A percentile compares a stretch with the other conserved stretches of the same genome.
Evolutionary conservation across 768 basidiomycete genomes (phyloP).

Genomic region (Mycena latifolia): DNA sequence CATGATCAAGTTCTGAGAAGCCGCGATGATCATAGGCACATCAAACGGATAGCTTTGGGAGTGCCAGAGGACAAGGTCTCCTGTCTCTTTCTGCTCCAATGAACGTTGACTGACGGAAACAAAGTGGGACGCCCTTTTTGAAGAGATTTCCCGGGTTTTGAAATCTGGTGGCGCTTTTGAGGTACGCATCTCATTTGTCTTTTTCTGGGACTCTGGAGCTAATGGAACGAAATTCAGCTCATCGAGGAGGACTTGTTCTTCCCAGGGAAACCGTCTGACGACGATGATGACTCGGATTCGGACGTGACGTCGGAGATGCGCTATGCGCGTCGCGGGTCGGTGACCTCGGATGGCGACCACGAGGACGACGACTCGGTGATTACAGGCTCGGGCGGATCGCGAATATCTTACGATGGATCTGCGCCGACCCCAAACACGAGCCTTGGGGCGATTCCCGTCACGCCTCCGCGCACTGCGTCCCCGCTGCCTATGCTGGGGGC

Average conservation of each 20-base stretch:
- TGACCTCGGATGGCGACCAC: conserved; percentile 22
- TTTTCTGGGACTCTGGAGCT: not conserved
- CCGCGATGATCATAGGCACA: conserved; percentile 57
- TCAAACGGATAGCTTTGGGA: conserved; percentile 78
- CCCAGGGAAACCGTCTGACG: conserved; percentile 64
- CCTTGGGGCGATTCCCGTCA: conserved; percentile 35
- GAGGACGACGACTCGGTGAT: conserved; percentile 35
- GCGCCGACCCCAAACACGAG: conserved; percentile 35
- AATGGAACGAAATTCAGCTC: conserved; percentile 54
- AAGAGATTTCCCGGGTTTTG: conserved; percentile 79
- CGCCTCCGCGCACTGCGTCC: conserved; percentile 42
- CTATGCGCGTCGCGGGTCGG: conserved; percentile 30
- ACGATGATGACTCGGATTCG: conserved; percentile 45
- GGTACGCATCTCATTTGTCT: conserved; percentile 48
- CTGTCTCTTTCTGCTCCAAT: conserved; percentile 2
- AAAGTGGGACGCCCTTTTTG: conserved; percentile 78
- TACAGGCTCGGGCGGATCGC: conserved; percentile 32
- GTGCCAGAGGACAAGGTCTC: conserved; percentile 81
- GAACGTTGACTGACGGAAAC: conserved; percentile 5
- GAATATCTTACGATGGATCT: conserved; percentile 30
- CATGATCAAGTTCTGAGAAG: not conserved
- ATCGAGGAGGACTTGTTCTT: conserved; percentile 83
- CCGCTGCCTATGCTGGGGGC: conserved; percentile 31
- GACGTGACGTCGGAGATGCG: conserved; percentile 41
- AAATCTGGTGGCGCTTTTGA: conserved; percentile 82